phyloP scores from a whole-genome alignment of 176 grass and related monocot genomes.

The Poa pratensis region DNA sequence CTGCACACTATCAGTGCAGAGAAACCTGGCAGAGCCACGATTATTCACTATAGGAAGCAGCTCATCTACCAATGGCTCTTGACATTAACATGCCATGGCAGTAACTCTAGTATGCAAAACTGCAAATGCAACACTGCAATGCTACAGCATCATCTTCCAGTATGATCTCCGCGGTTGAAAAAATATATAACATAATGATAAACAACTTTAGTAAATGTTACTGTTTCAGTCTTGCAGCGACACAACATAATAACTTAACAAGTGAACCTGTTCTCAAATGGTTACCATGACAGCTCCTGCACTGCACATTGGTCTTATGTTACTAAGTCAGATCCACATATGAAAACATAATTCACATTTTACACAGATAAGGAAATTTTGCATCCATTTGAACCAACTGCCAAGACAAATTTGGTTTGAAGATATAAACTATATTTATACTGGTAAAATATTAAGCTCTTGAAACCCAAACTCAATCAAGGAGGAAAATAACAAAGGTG shows the following conservation, averaged over 20 bases:
- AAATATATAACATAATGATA: background rate
- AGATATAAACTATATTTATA: background rate
- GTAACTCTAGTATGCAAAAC: constrained; percentile 49
- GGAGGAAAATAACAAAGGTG: background rate
- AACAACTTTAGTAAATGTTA: background rate
- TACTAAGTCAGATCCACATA: background rate
- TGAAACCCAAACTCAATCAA: background rate
- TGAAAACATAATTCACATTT: background rate
- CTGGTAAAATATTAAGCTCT: background rate
- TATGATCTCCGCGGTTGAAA: constrained; percentile 29
- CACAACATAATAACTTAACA: background rate
- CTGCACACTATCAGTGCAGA: constrained; percentile 96
- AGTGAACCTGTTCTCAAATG: background rate
- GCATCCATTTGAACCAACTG: background rate
- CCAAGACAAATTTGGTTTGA: background rate
- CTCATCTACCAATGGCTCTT: constrained; percentile 66
- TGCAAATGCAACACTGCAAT: constrained; percentile 22
- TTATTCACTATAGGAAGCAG: constrained; percentile 73
- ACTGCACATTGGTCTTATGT: background rate
- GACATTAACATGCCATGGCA: constrained; percentile 78
- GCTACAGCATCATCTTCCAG: constrained; percentile 60
- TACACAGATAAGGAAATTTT: background rate
- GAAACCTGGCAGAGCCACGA: constrained; percentile 81
- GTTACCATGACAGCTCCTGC: background rate
- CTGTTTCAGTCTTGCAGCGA: background rate